Evolutionary conservation across 225 moss, liverwort and hornwort genomes (phyloP).

Genomic region (Bryum argenteum): DNA sequence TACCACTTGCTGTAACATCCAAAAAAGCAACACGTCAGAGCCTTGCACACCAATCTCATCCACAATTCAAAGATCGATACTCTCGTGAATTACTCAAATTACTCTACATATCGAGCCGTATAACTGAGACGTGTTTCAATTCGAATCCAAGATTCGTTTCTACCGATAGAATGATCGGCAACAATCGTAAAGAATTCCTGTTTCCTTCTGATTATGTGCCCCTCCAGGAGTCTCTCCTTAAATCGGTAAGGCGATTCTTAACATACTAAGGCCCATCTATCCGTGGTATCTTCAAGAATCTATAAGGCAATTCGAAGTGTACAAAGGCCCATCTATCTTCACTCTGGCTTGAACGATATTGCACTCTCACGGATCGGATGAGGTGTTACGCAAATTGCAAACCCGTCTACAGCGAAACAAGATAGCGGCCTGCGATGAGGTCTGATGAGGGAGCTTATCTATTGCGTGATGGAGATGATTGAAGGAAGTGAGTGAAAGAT

Average conservation of each 20-base stretch:
- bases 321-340: too few relatives aligned
- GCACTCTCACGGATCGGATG: background rate
- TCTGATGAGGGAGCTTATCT: background rate
- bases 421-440: background rate
- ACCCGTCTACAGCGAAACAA: background rate
- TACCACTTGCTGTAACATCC: constrained; percentile 51
- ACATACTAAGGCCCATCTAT: too few relatives aligned
- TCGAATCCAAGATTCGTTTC: background rate
- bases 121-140: background rate
- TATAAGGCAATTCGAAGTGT: too few relatives aligned
- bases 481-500: background rate
- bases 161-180: too few relatives aligned
- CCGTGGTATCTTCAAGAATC: too few relatives aligned
- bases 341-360: too few relatives aligned
- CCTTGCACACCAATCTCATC: background rate
- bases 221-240: background rate
- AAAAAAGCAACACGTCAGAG: background rate
- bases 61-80: background rate
- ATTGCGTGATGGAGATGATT: background rate
- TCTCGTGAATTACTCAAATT: background rate
- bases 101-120: too few relatives aligned
- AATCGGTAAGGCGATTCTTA: too few relatives aligned
- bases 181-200: too few relatives aligned
- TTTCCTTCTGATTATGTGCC: too few relatives aligned
- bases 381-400: background rate